These are phyloP conservation scores for Ailanthus altissimus DNA, from an alignment of 345 rosid genomes.

Conservation along the genomic window DNA sequence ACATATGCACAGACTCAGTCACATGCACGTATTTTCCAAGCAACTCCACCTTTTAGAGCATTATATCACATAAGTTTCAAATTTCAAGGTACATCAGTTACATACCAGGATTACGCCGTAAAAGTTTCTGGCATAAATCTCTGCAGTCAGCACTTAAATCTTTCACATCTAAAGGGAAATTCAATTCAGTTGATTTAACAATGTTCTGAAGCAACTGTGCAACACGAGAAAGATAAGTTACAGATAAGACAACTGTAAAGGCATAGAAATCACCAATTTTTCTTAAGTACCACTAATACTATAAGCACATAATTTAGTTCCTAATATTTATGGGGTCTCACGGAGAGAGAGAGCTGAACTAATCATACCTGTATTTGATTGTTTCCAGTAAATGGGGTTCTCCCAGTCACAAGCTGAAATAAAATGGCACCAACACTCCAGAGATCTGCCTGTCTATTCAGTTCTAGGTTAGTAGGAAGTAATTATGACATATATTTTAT, in stretches of 20 bases:
- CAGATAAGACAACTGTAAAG: slow-evolving; percentile 14
- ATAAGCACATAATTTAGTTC: slow-evolving; percentile 7
- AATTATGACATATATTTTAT: slow-evolving; percentile 8
- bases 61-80: slow-evolving; percentile 14
- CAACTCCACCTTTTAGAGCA: not conserved
- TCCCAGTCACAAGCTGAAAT: slow-evolving; percentile 92
- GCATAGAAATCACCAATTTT: slow-evolving; percentile 9
- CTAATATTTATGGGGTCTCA: not conserved
- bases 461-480: slow-evolving; percentile 41
- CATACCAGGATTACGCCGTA: slow-evolving; percentile 91
- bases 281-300: slow-evolving; percentile 11
- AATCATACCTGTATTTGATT: slow-evolving; percentile 76
- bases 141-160: slow-evolving; percentile 68
- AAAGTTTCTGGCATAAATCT: slow-evolving; percentile 86
- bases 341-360: slow-evolving; percentile 8
- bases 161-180: slow-evolving; percentile 61
- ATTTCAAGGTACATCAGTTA: slow-evolving; percentile 9
- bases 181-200: slow-evolving; percentile 73
- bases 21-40: not conserved
- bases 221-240: slow-evolving; percentile 25
- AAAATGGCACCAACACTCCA: slow-evolving; percentile 99
- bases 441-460: slow-evolving; percentile 92
- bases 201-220: slow-evolving; percentile 92
- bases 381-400: slow-evolving; percentile 91
- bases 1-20: not conserved